Percentiles rank a stretch among this genome's conserved stretches.
phyloP scores from a whole-genome alignment of 306 rosid genomes.

The Cicer arietinum region DNA sequence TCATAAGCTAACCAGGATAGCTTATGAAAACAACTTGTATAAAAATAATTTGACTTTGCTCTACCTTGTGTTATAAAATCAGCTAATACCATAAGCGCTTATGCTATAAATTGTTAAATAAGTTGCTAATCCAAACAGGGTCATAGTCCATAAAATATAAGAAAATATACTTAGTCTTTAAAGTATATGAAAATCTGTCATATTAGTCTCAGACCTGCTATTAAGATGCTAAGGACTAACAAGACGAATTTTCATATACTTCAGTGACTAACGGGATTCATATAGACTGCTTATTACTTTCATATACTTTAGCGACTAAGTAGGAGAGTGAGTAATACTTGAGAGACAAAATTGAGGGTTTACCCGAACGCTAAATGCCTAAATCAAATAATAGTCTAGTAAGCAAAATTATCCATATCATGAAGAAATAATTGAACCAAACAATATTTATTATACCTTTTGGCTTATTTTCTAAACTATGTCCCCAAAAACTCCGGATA shows the following conservation, averaged over 20 bases:
- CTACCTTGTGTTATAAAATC: too few species aligned
- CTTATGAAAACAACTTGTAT: too few species aligned
- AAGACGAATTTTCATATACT: neutral
- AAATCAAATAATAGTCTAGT: neutral
- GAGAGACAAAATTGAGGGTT: neutral
- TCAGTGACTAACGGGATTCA: too few species aligned
- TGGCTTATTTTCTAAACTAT: constrained; percentile 46
- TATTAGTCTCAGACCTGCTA: neutral
- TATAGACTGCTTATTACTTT: neutral
- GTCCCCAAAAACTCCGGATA: constrained; percentile 52
- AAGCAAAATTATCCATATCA: neutral
- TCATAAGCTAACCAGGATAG: too few species aligned
- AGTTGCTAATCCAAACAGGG: too few species aligned
- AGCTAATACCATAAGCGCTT: too few species aligned
- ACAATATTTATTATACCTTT: constrained; percentile 33
- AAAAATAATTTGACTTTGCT: too few species aligned
- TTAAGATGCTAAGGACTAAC: neutral
- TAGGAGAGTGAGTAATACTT: neutral
- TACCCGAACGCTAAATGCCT: neutral
- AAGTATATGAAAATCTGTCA: neutral
- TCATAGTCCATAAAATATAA: neutral
- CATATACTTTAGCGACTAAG: neutral
- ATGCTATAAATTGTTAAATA: too few species aligned
- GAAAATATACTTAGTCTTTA: neutral
- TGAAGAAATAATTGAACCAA: constrained; percentile 23